phyloP scores from a whole-genome alignment of 805 yeast genomes.

The Scheffersomyces ergatensis region DNA sequence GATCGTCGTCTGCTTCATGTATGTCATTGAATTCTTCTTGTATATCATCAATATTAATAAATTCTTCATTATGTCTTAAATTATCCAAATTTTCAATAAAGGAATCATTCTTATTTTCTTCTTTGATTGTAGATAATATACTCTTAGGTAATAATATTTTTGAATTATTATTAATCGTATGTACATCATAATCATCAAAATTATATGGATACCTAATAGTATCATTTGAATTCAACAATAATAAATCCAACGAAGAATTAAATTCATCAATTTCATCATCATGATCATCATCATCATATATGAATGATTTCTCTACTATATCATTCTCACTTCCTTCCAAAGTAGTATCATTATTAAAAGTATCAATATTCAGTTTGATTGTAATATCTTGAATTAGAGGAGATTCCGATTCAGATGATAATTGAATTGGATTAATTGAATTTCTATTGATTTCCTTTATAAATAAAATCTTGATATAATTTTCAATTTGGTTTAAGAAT shows the following conservation, averaged over 20 bases:
- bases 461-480: constrained; percentile 21
- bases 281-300: constrained; percentile 5
- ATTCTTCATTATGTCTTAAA: constrained; percentile 26
- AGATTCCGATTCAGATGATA: not conserved
- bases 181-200: constrained; percentile 1
- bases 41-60: not conserved
- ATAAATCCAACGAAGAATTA: constrained; percentile 11
- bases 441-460: not conserved
- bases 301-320: constrained; percentile 7
- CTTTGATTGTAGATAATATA: constrained; percentile 1
- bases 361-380: not conserved
- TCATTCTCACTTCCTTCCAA: constrained; percentile 5
- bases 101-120: constrained; percentile 7
- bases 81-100: constrained; percentile 24
- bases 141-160: not conserved
- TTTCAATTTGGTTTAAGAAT: constrained; percentile 21
- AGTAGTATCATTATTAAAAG: constrained; percentile 2
- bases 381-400: not conserved
- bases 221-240: constrained; percentile 20
- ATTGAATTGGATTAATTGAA: not conserved
- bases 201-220: constrained; percentile 15
- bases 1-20: not conserved
- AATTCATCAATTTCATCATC: constrained; percentile 2
- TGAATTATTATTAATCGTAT: not conserved
- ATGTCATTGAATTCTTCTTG: not conserved